Evolutionary conservation across 2,329 filamentous ascomycete genomes (phyloP).

Genomic region (Sporothrix brunneoviolacea): DNA sequence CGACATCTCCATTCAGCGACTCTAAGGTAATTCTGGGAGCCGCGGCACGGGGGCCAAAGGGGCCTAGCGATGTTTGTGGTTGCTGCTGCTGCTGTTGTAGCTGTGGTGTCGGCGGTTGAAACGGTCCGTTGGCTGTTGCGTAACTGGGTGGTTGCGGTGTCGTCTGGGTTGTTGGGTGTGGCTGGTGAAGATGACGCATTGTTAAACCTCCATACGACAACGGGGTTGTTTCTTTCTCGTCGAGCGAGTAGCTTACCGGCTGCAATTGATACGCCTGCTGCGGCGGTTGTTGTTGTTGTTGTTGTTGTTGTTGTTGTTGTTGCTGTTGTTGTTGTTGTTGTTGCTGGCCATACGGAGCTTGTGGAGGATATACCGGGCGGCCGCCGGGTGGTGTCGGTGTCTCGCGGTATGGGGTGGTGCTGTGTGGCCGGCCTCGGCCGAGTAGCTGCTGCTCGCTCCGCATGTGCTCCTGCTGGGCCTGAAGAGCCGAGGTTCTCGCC

Average conservation of each 20-base stretch:
- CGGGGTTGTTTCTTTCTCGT: too few relatives aligned
- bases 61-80: background rate
- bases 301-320: constrained; percentile 26
- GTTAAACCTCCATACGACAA: too few relatives aligned
- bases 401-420: constrained; percentile 55
- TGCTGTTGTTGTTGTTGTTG: constrained; percentile 27
- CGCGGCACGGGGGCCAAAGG: constrained; percentile 26
- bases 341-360: constrained; percentile 27
- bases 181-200: constrained; percentile 9
- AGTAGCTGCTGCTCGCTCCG: constrained; percentile 50
- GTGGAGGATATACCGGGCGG: constrained; percentile 25
- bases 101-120: constrained; percentile 30
- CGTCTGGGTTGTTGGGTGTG: constrained; percentile 22
- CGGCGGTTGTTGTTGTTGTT: too few relatives aligned
- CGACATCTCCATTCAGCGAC: constrained; percentile 75
- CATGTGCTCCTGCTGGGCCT: constrained; percentile 49
- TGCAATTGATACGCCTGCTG: constrained; percentile 24
- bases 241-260: constrained; percentile 14
- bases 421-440: constrained; percentile 36
- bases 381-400: constrained; percentile 66
- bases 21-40: constrained; percentile 55
- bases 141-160: constrained; percentile 33
- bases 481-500: constrained; percentile 56
- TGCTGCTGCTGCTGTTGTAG: constrained; percentile 5
- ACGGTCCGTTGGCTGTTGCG: constrained; percentile 30